Evolutionary conservation across 1,284 basidiomycete species (phyloP).

Genomic region (Trametes polyzona): DNA sequence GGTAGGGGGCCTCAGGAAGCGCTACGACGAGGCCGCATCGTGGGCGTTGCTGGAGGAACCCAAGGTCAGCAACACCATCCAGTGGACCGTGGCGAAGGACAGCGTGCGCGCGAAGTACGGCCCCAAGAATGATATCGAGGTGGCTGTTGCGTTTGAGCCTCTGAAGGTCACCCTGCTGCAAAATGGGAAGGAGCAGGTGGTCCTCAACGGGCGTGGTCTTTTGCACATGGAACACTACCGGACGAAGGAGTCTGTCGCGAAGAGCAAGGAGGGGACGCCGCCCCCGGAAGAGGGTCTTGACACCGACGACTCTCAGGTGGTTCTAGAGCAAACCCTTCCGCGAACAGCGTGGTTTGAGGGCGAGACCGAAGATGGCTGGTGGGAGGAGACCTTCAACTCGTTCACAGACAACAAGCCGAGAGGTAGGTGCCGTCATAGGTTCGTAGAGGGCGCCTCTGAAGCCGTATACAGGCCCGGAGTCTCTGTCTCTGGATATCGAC

Average conservation of each 20-base stretch:
- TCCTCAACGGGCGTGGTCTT: constrained; percentile 88
- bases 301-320: constrained; percentile 51
- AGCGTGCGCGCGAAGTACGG: constrained; percentile 63
- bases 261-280: constrained; percentile 40
- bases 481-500: constrained; percentile 88
- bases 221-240: constrained; percentile 99
- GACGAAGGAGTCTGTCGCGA: constrained; percentile 54
- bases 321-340: constrained; percentile 55
- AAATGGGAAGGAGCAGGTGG: constrained; percentile 81
- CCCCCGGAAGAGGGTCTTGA: constrained; percentile 43
- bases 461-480: constrained; percentile 79
- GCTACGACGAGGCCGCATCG: constrained; percentile 87
- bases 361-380: constrained; percentile 79
- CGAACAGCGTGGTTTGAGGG: constrained; percentile 84
- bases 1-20: constrained; percentile 71
- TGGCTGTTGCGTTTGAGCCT: constrained; percentile 74
- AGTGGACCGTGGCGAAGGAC: constrained; percentile 68
- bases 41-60: constrained; percentile 86
- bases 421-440: constrained; percentile 52
- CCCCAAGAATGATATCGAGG: constrained; percentile 60
- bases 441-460: neutral
- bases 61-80: constrained; percentile 50
- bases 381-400: constrained; percentile 87
- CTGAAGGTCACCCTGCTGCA: constrained; percentile 74
- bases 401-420: constrained; percentile 96